Evolutionary conservation across 2,329 filamentous ascomycete species (phyloP).

Genomic region (Pseudogymnoascus sp.): DNA sequence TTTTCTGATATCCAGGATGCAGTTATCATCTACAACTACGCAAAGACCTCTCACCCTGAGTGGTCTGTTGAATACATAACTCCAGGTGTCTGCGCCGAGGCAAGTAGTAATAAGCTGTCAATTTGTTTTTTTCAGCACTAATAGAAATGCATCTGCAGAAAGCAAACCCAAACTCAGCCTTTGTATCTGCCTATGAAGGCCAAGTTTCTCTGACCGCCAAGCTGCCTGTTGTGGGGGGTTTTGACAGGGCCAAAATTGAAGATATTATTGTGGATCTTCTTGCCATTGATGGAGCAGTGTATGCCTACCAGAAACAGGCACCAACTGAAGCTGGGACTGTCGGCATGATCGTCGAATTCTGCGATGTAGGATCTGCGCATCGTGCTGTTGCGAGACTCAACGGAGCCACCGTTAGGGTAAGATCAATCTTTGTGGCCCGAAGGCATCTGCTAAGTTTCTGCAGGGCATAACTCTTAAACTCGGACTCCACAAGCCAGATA

Average conservation of each 20-base stretch:
- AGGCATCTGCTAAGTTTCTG: not conserved
- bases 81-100: constrained; percentile 16
- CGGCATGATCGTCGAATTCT: constrained; percentile 47
- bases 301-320: constrained; percentile 42
- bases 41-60: constrained; percentile 19
- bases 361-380: constrained; percentile 40
- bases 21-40: constrained; percentile 18
- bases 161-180: constrained; percentile 25
- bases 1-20: constrained; percentile 23
- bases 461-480: constrained; percentile 9
- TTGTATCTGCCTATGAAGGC: constrained; percentile 45
- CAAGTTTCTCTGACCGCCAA: constrained; percentile 48
- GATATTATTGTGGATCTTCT: constrained; percentile 37
- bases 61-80: constrained; percentile 24
- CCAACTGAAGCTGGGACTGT: constrained; percentile 39
- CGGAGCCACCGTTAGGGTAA: constrained; percentile 27
- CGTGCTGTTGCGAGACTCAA: constrained; percentile 37
- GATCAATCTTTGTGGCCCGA: not conserved
- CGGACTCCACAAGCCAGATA: constrained; percentile 12
- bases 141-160: constrained; percentile 19
- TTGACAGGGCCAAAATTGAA: constrained; percentile 30
- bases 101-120: constrained; percentile 12
- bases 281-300: constrained; percentile 43
- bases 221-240: constrained; percentile 21
- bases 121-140: not conserved